Conservation (phyloP, 768 basidiomycete species). For the Holtermannia corniformis region DNA sequence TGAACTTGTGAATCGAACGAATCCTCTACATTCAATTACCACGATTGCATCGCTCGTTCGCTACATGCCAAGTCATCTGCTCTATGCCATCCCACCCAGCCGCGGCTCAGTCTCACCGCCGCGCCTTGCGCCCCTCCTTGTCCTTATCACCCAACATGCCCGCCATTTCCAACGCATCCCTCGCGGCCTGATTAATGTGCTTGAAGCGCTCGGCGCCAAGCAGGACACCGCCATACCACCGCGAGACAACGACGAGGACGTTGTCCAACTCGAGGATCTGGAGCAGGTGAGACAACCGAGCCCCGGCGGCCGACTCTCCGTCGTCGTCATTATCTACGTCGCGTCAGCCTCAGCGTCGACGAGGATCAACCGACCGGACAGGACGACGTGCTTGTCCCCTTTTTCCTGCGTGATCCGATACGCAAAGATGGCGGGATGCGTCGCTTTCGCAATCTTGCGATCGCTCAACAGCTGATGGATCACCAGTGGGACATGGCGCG, state of each 20-base stretch:
- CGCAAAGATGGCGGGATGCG: slow-evolving; percentile 24
- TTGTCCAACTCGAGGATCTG: slow-evolving; percentile 65
- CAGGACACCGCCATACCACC: slow-evolving; percentile 87
- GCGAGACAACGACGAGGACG: slow-evolving; percentile 82
- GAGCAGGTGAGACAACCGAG: slow-evolving; percentile 77
- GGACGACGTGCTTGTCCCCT: slow-evolving; percentile 13
- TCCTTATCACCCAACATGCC: slow-evolving; percentile 63
- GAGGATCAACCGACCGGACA: neutral
- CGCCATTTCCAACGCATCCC: slow-evolving; percentile 77
- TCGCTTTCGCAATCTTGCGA: slow-evolving; percentile 40
- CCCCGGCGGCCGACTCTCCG: slow-evolving; percentile 86
- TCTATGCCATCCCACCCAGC: slow-evolving; percentile 1
- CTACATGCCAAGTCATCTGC: too few species aligned
- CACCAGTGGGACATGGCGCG: slow-evolving; percentile 54
- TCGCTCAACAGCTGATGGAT: slow-evolving; percentile 39
- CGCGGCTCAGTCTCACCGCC: neutral
- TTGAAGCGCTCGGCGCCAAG: slow-evolving; percentile 66
- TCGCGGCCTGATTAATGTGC: slow-evolving; percentile 90
- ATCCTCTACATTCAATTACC: too few species aligned
- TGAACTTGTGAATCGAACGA: too few species aligned
- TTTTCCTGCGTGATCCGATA: slow-evolving; percentile 37
- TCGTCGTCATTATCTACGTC: slow-evolving; percentile 82
- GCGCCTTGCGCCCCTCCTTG: slow-evolving; percentile 4
- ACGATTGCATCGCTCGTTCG: too few species aligned
- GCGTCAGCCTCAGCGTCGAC: neutral